Evolutionary conservation across 2,329 filamentous ascomycete genomes (phyloP).

Genomic region (Alternaria ventricosa): DNA sequence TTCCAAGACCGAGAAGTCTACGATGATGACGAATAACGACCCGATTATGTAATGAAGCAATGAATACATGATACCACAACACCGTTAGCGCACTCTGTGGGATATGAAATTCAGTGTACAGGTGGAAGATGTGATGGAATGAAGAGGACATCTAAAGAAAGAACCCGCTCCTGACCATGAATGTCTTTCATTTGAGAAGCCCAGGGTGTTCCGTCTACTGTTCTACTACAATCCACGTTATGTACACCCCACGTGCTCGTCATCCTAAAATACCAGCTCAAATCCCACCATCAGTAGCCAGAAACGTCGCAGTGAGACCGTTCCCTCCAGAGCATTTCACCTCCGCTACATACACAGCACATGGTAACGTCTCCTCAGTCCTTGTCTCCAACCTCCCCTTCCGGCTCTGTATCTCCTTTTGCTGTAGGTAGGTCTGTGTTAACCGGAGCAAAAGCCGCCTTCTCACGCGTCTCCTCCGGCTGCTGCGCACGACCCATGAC

Average conservation of each 20-base stretch:
- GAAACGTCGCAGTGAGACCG: background rate
- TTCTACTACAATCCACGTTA: too few relatives aligned
- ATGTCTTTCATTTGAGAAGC: too few relatives aligned
- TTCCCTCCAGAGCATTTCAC: background rate
- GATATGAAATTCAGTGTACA: too few relatives aligned
- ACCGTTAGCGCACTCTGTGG: too few relatives aligned
- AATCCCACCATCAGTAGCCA: background rate
- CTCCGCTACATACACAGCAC: background rate
- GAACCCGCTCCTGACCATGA: too few relatives aligned
- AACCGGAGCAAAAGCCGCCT: background rate
- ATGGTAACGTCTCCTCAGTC: background rate
- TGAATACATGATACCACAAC: background rate
- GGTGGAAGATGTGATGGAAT: too few relatives aligned
- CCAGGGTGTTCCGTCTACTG: too few relatives aligned
- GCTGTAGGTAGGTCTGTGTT: background rate
- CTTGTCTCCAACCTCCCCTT: background rate
- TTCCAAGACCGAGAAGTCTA: slow-evolving; percentile 80
- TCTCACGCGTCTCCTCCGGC: background rate
- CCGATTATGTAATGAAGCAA: background rate
- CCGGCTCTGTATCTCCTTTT: background rate
- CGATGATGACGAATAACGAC: slow-evolving; percentile 56
- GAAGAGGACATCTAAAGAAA: too few relatives aligned
- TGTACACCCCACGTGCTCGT: too few relatives aligned
- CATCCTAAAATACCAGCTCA: too few relatives aligned
- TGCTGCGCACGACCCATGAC: background rate